A percentile compares a stretch with the other conserved stretches of the same genome.
Conservation (phyloP, 768 basidiomycete species). For the Termitomyces sp. region DNA sequence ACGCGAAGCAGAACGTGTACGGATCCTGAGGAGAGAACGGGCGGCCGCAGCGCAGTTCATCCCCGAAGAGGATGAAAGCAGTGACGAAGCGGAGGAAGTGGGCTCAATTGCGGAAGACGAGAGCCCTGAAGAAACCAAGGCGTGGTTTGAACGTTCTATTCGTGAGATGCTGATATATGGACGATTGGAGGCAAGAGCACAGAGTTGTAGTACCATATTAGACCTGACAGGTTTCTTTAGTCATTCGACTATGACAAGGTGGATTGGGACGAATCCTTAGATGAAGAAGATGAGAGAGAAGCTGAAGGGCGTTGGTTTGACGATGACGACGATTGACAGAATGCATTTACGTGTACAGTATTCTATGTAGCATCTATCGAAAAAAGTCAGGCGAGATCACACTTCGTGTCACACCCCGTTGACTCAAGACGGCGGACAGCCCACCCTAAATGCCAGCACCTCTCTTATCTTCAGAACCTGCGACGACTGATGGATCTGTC, state of each 20-base stretch:
- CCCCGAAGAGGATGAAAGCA: constrained; percentile 69
- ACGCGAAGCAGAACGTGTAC: constrained; percentile 59
- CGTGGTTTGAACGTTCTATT: constrained; percentile 54
- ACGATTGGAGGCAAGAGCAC: constrained; percentile 54
- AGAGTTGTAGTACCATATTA: background rate
- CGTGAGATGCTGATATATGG: constrained; percentile 74
- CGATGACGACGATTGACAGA: constrained; percentile 44
- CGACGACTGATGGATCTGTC: background rate
- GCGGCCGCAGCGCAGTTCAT: constrained; percentile 41
- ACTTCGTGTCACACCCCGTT: constrained; percentile 2
- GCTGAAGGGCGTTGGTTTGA: constrained; percentile 74
- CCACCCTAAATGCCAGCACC: constrained; percentile 42
- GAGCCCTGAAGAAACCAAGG: constrained; percentile 43
- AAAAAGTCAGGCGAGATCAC: constrained; percentile 4
- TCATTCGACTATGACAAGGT: constrained; percentile 63
- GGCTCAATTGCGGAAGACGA: constrained; percentile 30
- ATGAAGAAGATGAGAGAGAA: constrained; percentile 52
- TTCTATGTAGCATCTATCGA: background rate
- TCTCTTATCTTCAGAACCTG: constrained; percentile 4
- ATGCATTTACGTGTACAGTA: background rate
- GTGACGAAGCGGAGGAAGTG: constrained; percentile 36
- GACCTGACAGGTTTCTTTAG: constrained; percentile 28
- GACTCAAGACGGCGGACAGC: constrained; percentile 20
- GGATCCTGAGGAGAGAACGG: constrained; percentile 38
- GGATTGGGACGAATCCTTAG: constrained; percentile 74